Evolutionary conservation across 306 rosid species (phyloP).

Genomic region (Arachis stenosperma): DNA sequence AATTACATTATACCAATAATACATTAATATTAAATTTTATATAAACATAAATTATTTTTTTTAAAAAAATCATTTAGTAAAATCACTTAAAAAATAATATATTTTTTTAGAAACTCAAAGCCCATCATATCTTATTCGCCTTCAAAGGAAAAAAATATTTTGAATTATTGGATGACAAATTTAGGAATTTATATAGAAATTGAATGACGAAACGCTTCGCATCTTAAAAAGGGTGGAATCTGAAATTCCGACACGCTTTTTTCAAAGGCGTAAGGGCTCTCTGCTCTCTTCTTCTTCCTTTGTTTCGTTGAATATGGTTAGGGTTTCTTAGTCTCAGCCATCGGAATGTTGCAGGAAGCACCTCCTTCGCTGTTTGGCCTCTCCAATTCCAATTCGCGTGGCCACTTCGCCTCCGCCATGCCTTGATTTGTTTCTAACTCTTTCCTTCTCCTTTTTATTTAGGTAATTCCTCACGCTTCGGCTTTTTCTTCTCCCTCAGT

Average conservation of each 20-base stretch:
- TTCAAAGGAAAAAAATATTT: no score
- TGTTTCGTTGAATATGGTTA: conserved; percentile 42
- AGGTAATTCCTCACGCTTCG: conserved; percentile 27
- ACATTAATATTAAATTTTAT: no score
- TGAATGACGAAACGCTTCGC: conserved; percentile 35
- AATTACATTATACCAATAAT: no score
- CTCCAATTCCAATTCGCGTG: conserved; percentile 24
- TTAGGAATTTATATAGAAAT: neutral
- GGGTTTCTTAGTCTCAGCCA: conserved; percentile 64
- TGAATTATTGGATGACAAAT: neutral
- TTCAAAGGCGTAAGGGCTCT: conserved; percentile 26
- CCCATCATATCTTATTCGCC: no score
- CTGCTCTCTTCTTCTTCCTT: neutral
- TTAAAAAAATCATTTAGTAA: no score
- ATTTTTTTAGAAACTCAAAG: no score
- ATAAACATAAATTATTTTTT: no score
- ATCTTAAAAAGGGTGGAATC: conserved; percentile 35
- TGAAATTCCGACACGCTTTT: conserved; percentile 6
- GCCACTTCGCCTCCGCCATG: conserved; percentile 1
- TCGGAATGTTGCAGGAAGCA: conserved; percentile 39
- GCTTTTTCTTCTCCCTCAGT: neutral
- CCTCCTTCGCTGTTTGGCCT: conserved; percentile 6
- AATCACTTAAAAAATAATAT: no score
- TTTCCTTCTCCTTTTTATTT: neutral
- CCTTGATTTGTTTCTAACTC: conserved; percentile 30